These are phyloP conservation scores for Colletotrichum eleusines DNA, from an alignment of 2,329 filamentous ascomycete genomes.

Conservation along the genomic window DNA sequence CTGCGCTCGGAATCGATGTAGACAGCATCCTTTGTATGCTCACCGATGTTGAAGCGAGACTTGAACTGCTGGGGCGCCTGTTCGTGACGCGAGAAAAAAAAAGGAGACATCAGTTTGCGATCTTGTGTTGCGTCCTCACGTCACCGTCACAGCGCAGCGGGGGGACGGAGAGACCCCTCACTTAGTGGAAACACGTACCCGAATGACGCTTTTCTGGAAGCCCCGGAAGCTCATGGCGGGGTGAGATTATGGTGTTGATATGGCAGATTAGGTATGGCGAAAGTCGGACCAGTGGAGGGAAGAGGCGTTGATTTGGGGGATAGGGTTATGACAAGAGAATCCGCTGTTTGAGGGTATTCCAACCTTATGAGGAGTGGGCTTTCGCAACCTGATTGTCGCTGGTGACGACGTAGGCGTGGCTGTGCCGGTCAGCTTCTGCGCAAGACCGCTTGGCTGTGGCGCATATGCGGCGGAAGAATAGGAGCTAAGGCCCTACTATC, in stretches of 20 bases:
- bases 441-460: constrained; percentile 42
- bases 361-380: constrained; percentile 42
- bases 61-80: constrained; percentile 93
- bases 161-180: constrained; percentile 37
- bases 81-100: constrained; percentile 7
- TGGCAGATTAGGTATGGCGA: constrained; percentile 20
- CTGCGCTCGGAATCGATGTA: constrained; percentile 95
- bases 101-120: constrained; percentile 19
- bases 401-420: constrained; percentile 52
- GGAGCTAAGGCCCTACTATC: constrained; percentile 30
- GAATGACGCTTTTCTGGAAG: constrained; percentile 87
- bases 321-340: constrained; percentile 34
- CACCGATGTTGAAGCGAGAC: constrained; percentile 93
- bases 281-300: constrained; percentile 29
- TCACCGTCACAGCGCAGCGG: constrained; percentile 15
- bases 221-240: constrained; percentile 93
- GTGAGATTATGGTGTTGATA: constrained; percentile 36
- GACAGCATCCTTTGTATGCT: constrained; percentile 93
- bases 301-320: constrained; percentile 20
- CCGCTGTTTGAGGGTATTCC: constrained; percentile 41
- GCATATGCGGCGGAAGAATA: constrained; percentile 31
- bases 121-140: constrained; percentile 29
- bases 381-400: constrained; percentile 42
- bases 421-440: constrained; percentile 43
- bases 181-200: constrained; percentile 66